Evolutionary conservation across 768 basidiomycete genomes (phyloP).

Genomic region (Suillus discolor): DNA sequence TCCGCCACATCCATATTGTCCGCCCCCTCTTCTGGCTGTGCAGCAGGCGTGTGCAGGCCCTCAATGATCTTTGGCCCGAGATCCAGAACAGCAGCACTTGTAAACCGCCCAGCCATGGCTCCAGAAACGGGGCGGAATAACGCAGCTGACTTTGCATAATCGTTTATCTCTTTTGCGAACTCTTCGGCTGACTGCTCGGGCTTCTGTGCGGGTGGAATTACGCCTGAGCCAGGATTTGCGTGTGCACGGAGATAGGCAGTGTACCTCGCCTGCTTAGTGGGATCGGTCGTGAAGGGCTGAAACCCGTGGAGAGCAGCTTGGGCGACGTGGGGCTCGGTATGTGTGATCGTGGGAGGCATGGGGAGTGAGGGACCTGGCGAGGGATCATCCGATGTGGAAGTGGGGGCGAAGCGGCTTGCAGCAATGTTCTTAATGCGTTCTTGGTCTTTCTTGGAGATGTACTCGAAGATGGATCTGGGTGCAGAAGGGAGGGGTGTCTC

Average conservation of each 20-base stretch:
- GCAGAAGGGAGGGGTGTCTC: slow-evolving; percentile 72
- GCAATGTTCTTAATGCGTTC: slow-evolving; percentile 76
- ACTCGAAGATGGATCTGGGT: slow-evolving; percentile 90
- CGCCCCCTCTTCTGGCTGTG: slow-evolving; percentile 42
- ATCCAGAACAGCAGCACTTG: slow-evolving; percentile 75
- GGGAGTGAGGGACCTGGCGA: slow-evolving; percentile 30
- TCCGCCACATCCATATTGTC: slow-evolving; percentile 47
- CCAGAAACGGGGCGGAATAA: slow-evolving; percentile 92
- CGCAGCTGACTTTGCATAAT: slow-evolving; percentile 84
- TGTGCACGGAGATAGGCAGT: slow-evolving; percentile 79
- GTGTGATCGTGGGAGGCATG: slow-evolving; percentile 51
- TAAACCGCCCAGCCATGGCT: slow-evolving; percentile 95
- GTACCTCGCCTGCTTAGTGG: slow-evolving; percentile 84
- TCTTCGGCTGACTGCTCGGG: slow-evolving; percentile 64
- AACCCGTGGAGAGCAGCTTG: slow-evolving; percentile 88
- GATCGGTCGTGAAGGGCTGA: slow-evolving; percentile 81
- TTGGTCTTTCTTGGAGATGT: slow-evolving; percentile 87
- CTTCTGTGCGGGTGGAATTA: slow-evolving; percentile 51
- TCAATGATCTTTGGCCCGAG: slow-evolving; percentile 60
- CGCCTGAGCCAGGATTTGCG: slow-evolving; percentile 45
- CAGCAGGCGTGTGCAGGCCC: slow-evolving; percentile 65
- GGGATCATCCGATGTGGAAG: slow-evolving; percentile 30
- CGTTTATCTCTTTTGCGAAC: slow-evolving; percentile 80
- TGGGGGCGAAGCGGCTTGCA: slow-evolving; percentile 27
- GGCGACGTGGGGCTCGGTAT: slow-evolving; percentile 76